These are phyloP conservation scores for Closterium sp. DNA, from an alignment of 139 green algal genomes.

Conservation along the genomic window DNA sequence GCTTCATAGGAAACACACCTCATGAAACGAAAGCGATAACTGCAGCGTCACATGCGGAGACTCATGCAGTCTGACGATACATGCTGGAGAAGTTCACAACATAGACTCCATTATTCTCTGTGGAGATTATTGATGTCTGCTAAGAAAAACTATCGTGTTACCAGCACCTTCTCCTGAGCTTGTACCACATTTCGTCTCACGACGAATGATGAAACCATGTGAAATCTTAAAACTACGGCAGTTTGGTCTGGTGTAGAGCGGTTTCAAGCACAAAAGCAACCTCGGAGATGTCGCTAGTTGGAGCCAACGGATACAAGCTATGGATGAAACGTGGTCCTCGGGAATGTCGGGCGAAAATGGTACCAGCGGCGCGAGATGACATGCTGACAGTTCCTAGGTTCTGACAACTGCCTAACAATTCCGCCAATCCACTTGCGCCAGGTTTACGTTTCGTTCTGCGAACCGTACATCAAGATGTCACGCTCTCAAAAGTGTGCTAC, in stretches of 20 bases:
- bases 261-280: background rate
- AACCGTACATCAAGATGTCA: no score
- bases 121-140: no score
- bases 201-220: no score
- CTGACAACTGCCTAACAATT: background rate
- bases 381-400: background rate
- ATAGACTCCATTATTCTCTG: no score
- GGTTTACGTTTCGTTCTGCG: background rate
- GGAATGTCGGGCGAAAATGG: background rate
- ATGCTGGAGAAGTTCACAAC: no score
- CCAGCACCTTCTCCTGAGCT: no score
- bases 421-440: background rate
- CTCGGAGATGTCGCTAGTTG: background rate
- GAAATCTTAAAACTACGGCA: no score
- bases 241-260: background rate
- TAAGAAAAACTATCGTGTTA: no score
- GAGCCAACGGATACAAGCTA: background rate
- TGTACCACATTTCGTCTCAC: no score
- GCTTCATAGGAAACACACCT: background rate
- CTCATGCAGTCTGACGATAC: no score
- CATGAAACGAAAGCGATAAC: background rate
- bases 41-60: no score
- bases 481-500: no score
- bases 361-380: background rate
- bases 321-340: background rate